phyloP scores from a whole-genome alignment of 1,139 yeast genomes.

The Hanseniaspora uvarum region DNA sequence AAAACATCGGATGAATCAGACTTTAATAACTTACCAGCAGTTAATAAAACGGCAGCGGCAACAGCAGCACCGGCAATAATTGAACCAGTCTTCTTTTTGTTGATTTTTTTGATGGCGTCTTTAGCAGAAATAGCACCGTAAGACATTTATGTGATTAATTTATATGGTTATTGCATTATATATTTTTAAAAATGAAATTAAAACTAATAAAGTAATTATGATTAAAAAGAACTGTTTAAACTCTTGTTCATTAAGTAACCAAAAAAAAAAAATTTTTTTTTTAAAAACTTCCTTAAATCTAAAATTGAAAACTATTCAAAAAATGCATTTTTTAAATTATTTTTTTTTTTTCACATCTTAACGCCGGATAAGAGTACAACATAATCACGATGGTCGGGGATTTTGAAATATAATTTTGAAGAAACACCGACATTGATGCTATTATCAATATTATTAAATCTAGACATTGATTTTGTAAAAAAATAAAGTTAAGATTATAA shows the following conservation, averaged over 20 bases:
- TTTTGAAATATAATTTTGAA: background rate
- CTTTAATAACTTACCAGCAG: slow-evolving; percentile 7
- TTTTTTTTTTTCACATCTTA: background rate
- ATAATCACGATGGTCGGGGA: background rate
- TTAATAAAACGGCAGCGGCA: slow-evolving; percentile 12
- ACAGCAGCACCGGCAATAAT: slow-evolving; percentile 9
- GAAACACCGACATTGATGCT: background rate
- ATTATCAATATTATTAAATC: background rate
- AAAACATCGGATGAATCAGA: slow-evolving; percentile 9
- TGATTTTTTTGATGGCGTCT: slow-evolving; percentile 16
- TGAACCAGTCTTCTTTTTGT: slow-evolving; percentile 16
- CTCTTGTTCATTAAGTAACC: background rate
- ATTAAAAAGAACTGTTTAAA: too few species aligned
- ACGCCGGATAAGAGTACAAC: background rate
- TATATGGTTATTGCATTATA: background rate
- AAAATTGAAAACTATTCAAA: too few species aligned
- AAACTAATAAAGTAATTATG: too few species aligned
- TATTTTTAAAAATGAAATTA: too few species aligned
- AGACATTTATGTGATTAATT: background rate
- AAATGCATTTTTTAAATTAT: background rate
- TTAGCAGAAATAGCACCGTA: slow-evolving; percentile 17
- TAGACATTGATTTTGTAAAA: background rate
- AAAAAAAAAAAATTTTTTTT: background rate
- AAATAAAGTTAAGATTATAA: background rate
- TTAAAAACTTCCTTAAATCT: background rate